Evolutionary conservation across 305 asterid species (phyloP).

Genomic region (Fraxinus angustifolia): DNA sequence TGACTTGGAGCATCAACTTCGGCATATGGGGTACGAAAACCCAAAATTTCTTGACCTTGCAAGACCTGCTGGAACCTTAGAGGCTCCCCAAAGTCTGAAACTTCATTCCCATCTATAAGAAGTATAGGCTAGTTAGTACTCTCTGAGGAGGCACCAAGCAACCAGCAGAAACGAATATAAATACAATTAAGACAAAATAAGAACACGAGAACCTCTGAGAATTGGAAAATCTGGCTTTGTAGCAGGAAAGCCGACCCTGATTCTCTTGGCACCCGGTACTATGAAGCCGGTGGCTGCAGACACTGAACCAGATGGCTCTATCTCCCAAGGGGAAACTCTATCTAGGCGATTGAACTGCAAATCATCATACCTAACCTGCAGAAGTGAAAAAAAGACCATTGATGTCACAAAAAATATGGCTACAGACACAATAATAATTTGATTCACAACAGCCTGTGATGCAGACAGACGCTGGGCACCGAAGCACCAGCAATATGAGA

Average conservation of each 20-base stretch:
- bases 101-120: constrained; percentile 54
- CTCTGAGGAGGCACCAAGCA: background rate
- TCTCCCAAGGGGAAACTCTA: constrained; percentile 98
- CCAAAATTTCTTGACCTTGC: constrained; percentile 99
- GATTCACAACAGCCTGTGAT: background rate
- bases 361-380: constrained; percentile 95
- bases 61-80: constrained; percentile 94
- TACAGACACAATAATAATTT: background rate
- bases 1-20: constrained; percentile 48
- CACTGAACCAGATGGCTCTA: constrained; percentile 59
- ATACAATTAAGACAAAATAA: background rate
- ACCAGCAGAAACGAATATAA: background rate
- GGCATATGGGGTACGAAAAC: constrained; percentile 39
- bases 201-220: constrained; percentile 44
- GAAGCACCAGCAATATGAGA: background rate
- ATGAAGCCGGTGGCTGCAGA: constrained; percentile 56
- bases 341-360: constrained; percentile 58
- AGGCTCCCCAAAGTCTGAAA: constrained; percentile 71
- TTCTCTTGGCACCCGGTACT: constrained; percentile 69
- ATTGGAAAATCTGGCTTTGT: constrained; percentile 49
- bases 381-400: constrained; percentile 5
- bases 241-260: constrained; percentile 56
- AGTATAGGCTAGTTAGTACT: constrained; percentile 4
- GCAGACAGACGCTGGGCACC: background rate
- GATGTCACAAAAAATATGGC: constrained; percentile 6